Percentiles rank a stretch among this genome's conserved stretches.
phyloP scores from a whole-genome alignment of 1,139 yeast species.

The Pneumocystis jirovecii region DNA sequence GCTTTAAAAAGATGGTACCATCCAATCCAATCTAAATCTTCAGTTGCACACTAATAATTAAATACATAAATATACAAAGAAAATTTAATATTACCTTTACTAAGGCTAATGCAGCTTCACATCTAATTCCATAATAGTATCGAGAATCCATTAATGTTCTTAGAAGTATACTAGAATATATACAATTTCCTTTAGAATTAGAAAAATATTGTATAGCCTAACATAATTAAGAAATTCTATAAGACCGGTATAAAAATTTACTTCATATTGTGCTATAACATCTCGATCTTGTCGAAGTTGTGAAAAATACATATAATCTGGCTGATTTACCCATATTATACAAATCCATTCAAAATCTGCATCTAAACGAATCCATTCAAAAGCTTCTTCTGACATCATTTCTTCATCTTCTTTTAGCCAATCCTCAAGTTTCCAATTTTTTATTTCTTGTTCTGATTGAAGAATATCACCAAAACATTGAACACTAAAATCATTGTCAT shows the following conservation, averaged over 20 bases:
- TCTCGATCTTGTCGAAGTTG: constrained; percentile 91
- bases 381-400: constrained; percentile 60
- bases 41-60: constrained; percentile 34
- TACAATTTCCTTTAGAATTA: constrained; percentile 40
- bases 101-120: constrained; percentile 73
- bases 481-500: constrained; percentile 29
- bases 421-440: constrained; percentile 60
- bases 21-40: constrained; percentile 53
- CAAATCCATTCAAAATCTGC: constrained; percentile 98
- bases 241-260: background rate
- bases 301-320: constrained; percentile 88
- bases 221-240: background rate
- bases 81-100: constrained; percentile 26
- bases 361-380: constrained; percentile 94
- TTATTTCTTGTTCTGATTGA: constrained; percentile 42
- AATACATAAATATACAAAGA: background rate
- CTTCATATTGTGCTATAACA: constrained; percentile 81
- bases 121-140: constrained; percentile 77
- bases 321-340: constrained; percentile 63
- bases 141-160: constrained; percentile 73
- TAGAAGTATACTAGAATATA: constrained; percentile 64
- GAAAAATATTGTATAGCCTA: constrained; percentile 58
- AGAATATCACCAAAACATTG: constrained; percentile 72
- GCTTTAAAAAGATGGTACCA: constrained; percentile 56
- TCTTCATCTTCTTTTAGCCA: constrained; percentile 64